A percentile compares a stretch with the other conserved stretches of the same genome.
Conservation (phyloP, 768 basidiomycete species). For the Chalciporus piperatus region DNA sequence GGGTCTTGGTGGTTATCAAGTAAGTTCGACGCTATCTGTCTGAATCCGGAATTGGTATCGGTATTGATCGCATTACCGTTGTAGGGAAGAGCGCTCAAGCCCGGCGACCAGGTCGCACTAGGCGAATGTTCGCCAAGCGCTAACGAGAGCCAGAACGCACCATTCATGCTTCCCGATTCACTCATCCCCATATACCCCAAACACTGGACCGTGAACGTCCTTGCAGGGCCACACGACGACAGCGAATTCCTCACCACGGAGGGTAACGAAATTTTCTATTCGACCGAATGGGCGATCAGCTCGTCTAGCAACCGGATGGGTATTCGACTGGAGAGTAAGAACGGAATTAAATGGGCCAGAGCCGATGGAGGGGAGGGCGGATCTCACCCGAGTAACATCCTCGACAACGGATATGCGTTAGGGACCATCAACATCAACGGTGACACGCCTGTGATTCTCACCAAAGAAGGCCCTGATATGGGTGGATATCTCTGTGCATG, state of each 20-base stretch:
- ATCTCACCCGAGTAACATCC: conserved; percentile 65
- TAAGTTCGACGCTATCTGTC: conserved; percentile 11
- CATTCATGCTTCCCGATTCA: conserved; percentile 21
- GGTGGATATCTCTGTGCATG: conserved; percentile 60
- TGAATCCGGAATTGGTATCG: no score
- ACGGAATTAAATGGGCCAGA: conserved; percentile 53
- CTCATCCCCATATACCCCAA: conserved; percentile 45
- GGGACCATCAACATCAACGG: conserved; percentile 64
- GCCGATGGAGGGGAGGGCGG: conserved; percentile 62
- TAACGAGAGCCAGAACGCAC: conserved; percentile 9
- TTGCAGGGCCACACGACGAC: conserved; percentile 64
- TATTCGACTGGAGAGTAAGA: conserved; percentile 48
- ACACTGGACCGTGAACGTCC: conserved; percentile 51
- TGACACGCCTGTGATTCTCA: conserved; percentile 66
- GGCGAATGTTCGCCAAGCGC: conserved; percentile 26
- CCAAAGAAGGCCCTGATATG: conserved; percentile 61
- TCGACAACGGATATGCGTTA: conserved; percentile 56
- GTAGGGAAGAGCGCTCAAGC: conserved; percentile 49
- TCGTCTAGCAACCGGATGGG: conserved; percentile 62
- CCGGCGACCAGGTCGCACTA: conserved; percentile 51
- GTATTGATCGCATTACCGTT: not conserved
- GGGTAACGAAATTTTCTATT: conserved; percentile 51
- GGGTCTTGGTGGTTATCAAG: conserved; percentile 61
- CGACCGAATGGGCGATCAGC: conserved; percentile 50
- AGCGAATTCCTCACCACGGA: conserved; percentile 48